Base-by-base conservation (phyloP, 2,329 filamentous ascomycete genomes). In the Teratosphaeria viscida region DNA sequence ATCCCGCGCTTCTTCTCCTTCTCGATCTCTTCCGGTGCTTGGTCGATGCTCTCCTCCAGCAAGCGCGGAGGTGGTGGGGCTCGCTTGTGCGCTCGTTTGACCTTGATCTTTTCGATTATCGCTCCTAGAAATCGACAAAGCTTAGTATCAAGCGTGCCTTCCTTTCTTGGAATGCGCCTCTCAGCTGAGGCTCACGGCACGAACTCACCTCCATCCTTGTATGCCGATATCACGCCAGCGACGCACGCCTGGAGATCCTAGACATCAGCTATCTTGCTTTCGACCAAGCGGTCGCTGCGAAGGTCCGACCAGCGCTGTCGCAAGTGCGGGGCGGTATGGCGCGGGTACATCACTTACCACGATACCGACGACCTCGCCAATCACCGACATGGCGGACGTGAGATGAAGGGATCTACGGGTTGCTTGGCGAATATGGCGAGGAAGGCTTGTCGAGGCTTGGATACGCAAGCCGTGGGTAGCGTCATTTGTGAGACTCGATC, bases 61-160 rank as follows among this genome's bases (percentile, higher is more conserved):
- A 65, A 55, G 23, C 64, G 65, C 14, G 69, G 65, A 32, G 70
- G 70, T 10, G 69, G 68, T 11, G 67, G 66, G 19, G 69, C 69
- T 35, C 67, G 64, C 57, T 67, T 68, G 27, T 63, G 56, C 5
- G 66, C 67, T 53, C 70, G 65, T 61, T 66, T 68, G 56, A 64
- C 62, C 61, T 72, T 71, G 63, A 72, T 69, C 64, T 67, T 67
- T 52, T 68, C 59, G 54, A 72, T 66, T 52, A 71, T 72, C 52
- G 63, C 65, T 27, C 43, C 43, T 49, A 49, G 37, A 23, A 49
- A 19, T 49, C n/a, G 43, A 10, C 43, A 49, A 49, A 19, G 43
- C 43, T 49, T 49, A 49, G 43, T n/a, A 49, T 49, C 43, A 23
- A n/a, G n/a, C 43, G 43, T 49, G 43, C 43, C 43, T 49, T 49